phyloP scores from a whole-genome alignment of 257 asterid genomes.

The Lavandula angustifolia region DNA sequence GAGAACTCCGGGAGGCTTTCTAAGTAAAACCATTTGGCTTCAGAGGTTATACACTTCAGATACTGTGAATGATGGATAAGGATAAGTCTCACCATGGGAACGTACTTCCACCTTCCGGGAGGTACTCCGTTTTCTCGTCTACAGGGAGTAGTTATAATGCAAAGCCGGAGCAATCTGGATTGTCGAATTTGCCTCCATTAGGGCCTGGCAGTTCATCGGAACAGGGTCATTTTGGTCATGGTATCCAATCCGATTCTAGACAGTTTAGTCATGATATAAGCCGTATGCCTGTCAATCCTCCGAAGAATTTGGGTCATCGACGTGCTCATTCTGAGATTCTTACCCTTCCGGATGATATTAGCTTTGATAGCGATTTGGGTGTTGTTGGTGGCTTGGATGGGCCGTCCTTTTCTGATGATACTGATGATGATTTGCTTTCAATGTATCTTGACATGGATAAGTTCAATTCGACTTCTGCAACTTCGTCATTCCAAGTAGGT shows the following conservation, averaged over 20 bases:
- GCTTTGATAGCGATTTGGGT: constrained; percentile 93
- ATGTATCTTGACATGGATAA: constrained; percentile 90
- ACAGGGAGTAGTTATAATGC: constrained; percentile 48
- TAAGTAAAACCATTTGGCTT: constrained; percentile 11
- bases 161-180: constrained; percentile 56
- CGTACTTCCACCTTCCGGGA: constrained; percentile 73
- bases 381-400: constrained; percentile 93
- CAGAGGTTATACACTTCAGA: constrained; percentile 21
- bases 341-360: constrained; percentile 90
- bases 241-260: constrained; percentile 47
- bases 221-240: constrained; percentile 59
- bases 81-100: constrained; percentile 63
- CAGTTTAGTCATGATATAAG: constrained; percentile 78
- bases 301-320: constrained; percentile 76
- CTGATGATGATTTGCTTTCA: constrained; percentile 77
- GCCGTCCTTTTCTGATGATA: constrained; percentile 80
- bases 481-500: constrained; percentile 66
- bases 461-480: constrained; percentile 71
- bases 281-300: constrained; percentile 90
- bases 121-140: constrained; percentile 64
- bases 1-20: constrained; percentile 27
- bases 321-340: constrained; percentile 95
- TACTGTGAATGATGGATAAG: constrained; percentile 64
- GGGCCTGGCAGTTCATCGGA: constrained; percentile 59
- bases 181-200: constrained; percentile 60